A percentile compares a stretch with the other conserved stretches of the same genome.
Evolutionary conservation across 108 stramenopile species (phyloP).

Genomic region (Skeletonema tropicum): DNA sequence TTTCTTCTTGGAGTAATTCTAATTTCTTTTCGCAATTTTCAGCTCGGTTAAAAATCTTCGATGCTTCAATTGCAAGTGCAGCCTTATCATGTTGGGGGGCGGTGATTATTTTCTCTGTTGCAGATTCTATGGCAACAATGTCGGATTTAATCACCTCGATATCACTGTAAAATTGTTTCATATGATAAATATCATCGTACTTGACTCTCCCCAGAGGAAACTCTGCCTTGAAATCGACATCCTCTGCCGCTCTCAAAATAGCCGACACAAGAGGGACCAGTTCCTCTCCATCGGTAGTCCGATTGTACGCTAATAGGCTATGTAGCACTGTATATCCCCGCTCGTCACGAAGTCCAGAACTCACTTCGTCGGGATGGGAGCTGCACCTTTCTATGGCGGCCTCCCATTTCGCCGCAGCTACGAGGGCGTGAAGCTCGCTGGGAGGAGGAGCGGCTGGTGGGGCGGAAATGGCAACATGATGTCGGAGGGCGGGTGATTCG

Average conservation of each 20-base stretch:
- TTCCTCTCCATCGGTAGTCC: conserved; percentile 7
- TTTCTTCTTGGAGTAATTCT: not conserved
- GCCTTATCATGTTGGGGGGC: not conserved
- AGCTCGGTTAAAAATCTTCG: not conserved
- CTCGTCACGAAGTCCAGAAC: conserved; percentile 24
- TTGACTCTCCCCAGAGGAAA: not conserved
- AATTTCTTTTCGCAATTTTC: not conserved
- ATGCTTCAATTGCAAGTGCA: not conserved
- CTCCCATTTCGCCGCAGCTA: conserved; percentile 15
- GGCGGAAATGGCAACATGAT: not conserved
- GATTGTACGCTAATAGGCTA: conserved; percentile 26
- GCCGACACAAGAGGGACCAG: conserved; percentile 22
- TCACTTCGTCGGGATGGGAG: conserved; percentile 32
- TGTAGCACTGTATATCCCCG: conserved; percentile 44
- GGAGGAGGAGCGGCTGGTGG: not conserved
- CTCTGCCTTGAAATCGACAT: conserved; percentile 28
- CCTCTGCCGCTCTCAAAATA: conserved; percentile 35
- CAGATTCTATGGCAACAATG: not conserved
- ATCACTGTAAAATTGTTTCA: not conserved
- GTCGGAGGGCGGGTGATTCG: not conserved
- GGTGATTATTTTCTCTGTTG: not conserved
- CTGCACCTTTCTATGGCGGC: conserved; percentile 9
- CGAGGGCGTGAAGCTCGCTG: conserved; percentile 24
- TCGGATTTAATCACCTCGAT: not conserved
- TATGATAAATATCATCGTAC: not conserved